Percentiles rank a stretch among this genome's conserved stretches.
Conservation (phyloP, 306 rosid genomes). For the Mimosa bimucronata region DNA sequence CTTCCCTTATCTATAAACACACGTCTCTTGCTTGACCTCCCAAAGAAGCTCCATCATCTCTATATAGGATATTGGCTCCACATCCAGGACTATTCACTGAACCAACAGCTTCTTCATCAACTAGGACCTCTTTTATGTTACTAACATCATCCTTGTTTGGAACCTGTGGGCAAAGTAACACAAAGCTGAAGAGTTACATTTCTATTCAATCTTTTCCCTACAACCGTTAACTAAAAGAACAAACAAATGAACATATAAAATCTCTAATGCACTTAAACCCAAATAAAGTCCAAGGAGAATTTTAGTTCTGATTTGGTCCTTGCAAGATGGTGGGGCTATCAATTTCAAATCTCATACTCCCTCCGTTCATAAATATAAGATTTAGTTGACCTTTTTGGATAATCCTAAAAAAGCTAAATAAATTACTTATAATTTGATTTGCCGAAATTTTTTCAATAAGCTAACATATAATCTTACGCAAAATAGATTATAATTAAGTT, state of each 20-base stretch:
- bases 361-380: no score
- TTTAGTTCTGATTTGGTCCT: not conserved
- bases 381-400: no score
- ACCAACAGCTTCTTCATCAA: slow-evolving; percentile 82
- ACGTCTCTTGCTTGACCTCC: slow-evolving; percentile 32
- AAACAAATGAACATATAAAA: not conserved
- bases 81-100: slow-evolving; percentile 51
- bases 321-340: not conserved
- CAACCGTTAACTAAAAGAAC: not conserved
- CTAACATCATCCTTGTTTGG: slow-evolving; percentile 52
- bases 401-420: no score
- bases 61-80: slow-evolving; percentile 64
- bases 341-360: no score
- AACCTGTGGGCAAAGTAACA: slow-evolving; percentile 43
- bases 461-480: no score
- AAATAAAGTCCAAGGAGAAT: not conserved
- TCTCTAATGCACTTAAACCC: not conserved
- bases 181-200: slow-evolving; percentile 2
- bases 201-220: not conserved
- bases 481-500: no score
- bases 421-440: no score
- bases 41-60: slow-evolving; percentile 33
- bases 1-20: slow-evolving; percentile 17
- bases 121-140: slow-evolving; percentile 54
- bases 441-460: no score